These are phyloP conservation scores for Aspergillus arachidicola DNA, from an alignment of 2,329 filamentous ascomycete species.

Conservation along the genomic window DNA sequence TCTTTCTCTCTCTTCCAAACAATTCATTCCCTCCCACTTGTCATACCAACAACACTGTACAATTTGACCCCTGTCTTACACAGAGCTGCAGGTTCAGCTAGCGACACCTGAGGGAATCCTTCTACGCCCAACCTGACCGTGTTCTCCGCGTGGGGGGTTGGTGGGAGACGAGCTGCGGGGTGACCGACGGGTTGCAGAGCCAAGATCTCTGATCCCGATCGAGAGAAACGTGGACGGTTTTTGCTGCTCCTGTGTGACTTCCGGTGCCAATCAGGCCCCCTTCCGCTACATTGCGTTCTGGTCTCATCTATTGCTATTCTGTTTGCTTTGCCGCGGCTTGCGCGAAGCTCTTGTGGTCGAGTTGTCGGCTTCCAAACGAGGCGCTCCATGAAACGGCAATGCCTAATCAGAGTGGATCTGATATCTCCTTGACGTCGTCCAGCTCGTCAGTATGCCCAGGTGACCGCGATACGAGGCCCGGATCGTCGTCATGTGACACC, in stretches of 20 bases:
- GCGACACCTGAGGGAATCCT: neutral
- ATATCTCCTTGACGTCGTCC: constrained; percentile 14
- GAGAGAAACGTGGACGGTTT: constrained; percentile 23
- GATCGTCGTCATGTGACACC: constrained; percentile 16
- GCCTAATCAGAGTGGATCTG: constrained; percentile 17
- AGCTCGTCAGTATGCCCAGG: constrained; percentile 11
- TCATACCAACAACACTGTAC: neutral
- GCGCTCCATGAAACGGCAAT: constrained; percentile 10
- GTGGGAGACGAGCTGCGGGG: constrained; percentile 24
- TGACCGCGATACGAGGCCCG: constrained; percentile 13
- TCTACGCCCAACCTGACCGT: neutral
- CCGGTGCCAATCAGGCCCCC: constrained; percentile 19
- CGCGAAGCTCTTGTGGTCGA: constrained; percentile 8
- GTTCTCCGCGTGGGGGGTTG: constrained; percentile 18
- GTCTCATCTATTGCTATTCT: constrained; percentile 2
- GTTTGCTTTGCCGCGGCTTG: constrained; percentile 8
- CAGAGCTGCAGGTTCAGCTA: constrained; percentile 14
- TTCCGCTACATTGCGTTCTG: constrained; percentile 3
- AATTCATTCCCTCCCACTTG: neutral
- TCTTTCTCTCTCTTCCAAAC: neutral
- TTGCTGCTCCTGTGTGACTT: constrained; percentile 9
- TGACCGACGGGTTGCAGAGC: constrained; percentile 21
- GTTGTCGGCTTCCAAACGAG: constrained; percentile 16
- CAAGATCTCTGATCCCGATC: constrained; percentile 23
- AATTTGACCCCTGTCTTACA: neutral